A percentile compares a stretch with the other conserved stretches of the same genome.
Conservation (phyloP, 2,329 filamentous ascomycete species). For the Diplodia intermedia region DNA sequence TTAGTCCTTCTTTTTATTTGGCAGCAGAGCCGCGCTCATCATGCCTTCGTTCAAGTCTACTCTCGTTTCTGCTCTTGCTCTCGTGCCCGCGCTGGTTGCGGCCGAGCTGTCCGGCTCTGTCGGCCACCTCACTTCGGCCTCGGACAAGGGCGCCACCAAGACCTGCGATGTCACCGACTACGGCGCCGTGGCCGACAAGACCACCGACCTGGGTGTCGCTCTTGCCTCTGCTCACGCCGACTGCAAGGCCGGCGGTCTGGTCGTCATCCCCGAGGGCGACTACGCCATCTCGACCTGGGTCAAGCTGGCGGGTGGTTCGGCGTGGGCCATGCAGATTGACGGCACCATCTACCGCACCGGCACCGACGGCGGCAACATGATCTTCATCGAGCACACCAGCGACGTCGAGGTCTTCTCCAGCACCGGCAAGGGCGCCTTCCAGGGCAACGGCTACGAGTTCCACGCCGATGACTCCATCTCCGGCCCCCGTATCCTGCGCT, state of each 20-base stretch:
- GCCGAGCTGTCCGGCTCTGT: constrained; percentile 46
- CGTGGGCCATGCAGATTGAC: constrained; percentile 61
- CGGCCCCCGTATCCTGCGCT: constrained; percentile 55
- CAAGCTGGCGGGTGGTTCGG: constrained; percentile 55
- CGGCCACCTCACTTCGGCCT: constrained; percentile 42
- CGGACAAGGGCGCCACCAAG: constrained; percentile 55
- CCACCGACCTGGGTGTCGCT: constrained; percentile 59
- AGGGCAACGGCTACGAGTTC: constrained; percentile 60
- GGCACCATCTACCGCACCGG: constrained; percentile 62
- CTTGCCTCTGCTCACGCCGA: constrained; percentile 58
- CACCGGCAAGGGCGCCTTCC: constrained; percentile 59
- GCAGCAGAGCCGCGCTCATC: constrained; percentile 30
- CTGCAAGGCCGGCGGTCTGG: constrained; percentile 59
- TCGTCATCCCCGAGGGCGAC: constrained; percentile 57
- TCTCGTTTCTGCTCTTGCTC: constrained; percentile 37
- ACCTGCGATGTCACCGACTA: constrained; percentile 62
- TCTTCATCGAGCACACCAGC: constrained; percentile 57
- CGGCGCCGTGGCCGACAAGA: constrained; percentile 59
- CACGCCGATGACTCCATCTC: constrained; percentile 51
- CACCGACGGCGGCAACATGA: constrained; percentile 60
- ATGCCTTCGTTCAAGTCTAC: constrained; percentile 41
- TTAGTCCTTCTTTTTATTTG: constrained; percentile 10
- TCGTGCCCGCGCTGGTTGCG: constrained; percentile 37
- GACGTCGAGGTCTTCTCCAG: constrained; percentile 64
- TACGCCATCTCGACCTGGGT: constrained; percentile 61